These are phyloP conservation scores for Elongisporangium anandrum DNA, from an alignment of 352 stramenopile species.

Conservation along the genomic window DNA sequence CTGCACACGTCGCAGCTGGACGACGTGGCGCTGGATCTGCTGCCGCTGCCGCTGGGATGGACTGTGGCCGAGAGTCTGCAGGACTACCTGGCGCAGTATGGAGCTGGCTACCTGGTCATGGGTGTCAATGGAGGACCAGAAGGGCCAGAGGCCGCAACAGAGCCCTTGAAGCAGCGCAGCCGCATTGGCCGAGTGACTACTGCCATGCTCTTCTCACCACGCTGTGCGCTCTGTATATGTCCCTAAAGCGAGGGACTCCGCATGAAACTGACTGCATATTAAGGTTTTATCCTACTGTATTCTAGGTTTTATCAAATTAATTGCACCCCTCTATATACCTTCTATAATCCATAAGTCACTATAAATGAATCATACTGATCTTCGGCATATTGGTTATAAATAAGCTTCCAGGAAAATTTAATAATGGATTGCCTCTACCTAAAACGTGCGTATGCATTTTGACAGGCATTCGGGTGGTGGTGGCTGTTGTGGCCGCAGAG, in stretches of 20 bases:
- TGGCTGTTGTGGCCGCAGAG: conserved; percentile 6
- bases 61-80: conserved; percentile 56
- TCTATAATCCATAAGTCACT: neutral
- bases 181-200: conserved; percentile 27
- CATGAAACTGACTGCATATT: neutral
- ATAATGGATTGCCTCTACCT: too few relatives aligned
- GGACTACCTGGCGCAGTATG: conserved; percentile 28
- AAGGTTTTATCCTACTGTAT: neutral
- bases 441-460: neutral
- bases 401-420: too few relatives aligned
- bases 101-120: conserved; percentile 45
- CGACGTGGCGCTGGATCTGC: neutral
- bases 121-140: conserved; percentile 24
- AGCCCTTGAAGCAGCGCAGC: neutral
- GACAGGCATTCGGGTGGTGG: conserved; percentile 17
- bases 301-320: neutral
- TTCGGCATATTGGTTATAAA: too few relatives aligned
- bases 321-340: neutral
- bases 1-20: conserved; percentile 13
- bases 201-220: conserved; percentile 52
- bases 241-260: conserved; percentile 14
- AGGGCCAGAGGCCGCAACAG: neutral
- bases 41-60: neutral
- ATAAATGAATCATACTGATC: neutral
- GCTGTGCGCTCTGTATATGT: conserved; percentile 49